A percentile compares a stretch with the other conserved stretches of the same genome.
phyloP scores from a whole-genome alignment of 306 rosid species.

The Fagus crenata region DNA sequence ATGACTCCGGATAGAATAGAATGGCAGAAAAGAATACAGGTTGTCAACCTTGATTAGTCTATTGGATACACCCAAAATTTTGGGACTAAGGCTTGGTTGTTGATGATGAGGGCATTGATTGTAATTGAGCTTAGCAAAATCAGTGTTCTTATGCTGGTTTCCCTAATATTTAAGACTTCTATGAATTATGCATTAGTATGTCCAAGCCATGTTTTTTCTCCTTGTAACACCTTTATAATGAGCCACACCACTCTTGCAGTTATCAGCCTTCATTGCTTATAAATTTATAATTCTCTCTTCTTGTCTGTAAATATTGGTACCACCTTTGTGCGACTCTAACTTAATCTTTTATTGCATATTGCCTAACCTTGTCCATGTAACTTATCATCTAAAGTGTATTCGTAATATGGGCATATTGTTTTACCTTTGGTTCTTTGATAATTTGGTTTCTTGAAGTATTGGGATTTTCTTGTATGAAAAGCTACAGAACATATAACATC shows the following conservation, averaged over 20 bases:
- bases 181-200: no score
- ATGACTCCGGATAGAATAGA: no score
- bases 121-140: background rate
- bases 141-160: background rate
- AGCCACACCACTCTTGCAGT: constrained; percentile 1
- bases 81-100: no score
- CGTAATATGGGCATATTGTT: background rate
- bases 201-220: no score
- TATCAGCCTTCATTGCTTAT: background rate
- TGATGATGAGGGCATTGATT: background rate
- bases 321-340: background rate
- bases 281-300: background rate
- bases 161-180: no score
- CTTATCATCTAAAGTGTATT: background rate
- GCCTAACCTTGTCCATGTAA: no score
- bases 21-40: no score
- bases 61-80: no score
- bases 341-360: no score
- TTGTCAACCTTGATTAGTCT: no score
- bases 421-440: background rate
- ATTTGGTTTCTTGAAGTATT: background rate
- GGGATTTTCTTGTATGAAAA: no score
- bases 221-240: background rate
- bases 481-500: no score
- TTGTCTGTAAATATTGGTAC: background rate